A percentile compares a stretch with the other conserved stretches of the same genome.
Evolutionary conservation across 179 eudicot species (phyloP).

Genomic region (Patellifolia procumbens): DNA sequence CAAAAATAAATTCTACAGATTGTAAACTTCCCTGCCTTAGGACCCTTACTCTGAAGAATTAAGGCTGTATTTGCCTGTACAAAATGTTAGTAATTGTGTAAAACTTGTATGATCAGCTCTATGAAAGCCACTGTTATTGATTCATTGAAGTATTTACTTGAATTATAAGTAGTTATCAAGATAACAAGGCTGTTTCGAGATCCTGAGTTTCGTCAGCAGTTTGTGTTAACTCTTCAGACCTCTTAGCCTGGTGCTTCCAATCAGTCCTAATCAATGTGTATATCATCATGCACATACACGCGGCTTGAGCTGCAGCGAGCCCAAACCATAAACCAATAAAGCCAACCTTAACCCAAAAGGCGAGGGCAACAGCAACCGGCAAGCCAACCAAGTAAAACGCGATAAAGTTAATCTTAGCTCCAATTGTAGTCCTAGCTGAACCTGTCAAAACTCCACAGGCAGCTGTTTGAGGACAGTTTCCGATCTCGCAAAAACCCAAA

Average conservation of each 20-base stretch:
- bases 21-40: background rate
- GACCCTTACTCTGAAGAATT: slow-evolving; percentile 6
- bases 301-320: slow-evolving; percentile 62
- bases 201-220: slow-evolving; percentile 47
- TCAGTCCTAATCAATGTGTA: slow-evolving; percentile 51
- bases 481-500: slow-evolving; percentile 75
- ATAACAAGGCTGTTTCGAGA: slow-evolving; percentile 47
- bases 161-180: slow-evolving; percentile 18
- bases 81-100: slow-evolving; percentile 17
- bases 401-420: slow-evolving; percentile 58
- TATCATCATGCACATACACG: slow-evolving; percentile 69
- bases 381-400: slow-evolving; percentile 79
- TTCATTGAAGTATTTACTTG: slow-evolving; percentile 5
- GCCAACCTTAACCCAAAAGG: slow-evolving; percentile 57
- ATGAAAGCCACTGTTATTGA: slow-evolving; percentile 22
- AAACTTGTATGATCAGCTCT: slow-evolving; percentile 1
- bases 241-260: slow-evolving; percentile 69
- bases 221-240: slow-evolving; percentile 73
- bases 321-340: slow-evolving; percentile 76
- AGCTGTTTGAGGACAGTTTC: slow-evolving; percentile 84
- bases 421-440: slow-evolving; percentile 70
- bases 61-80: slow-evolving; percentile 37
- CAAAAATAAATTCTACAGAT: slow-evolving; percentile 4
- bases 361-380: slow-evolving; percentile 57
- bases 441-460: slow-evolving; percentile 80